phyloP scores from a whole-genome alignment of 2,329 filamentous ascomycete species.

The Teratosphaeria nubilosa region DNA sequence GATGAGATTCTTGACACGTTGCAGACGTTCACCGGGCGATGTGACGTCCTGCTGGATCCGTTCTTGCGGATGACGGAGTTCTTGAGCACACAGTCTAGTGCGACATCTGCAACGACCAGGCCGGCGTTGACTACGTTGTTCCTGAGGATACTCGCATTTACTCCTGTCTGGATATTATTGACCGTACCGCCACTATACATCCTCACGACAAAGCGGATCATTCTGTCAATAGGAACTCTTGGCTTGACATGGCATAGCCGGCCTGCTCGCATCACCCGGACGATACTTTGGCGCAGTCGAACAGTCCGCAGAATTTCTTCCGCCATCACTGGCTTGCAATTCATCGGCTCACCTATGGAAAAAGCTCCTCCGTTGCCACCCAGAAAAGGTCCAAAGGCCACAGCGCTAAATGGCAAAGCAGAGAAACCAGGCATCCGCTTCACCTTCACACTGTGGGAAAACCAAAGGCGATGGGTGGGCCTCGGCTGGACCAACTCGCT shows the following conservation, averaged over 20 bases:
- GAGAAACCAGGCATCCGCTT: constrained; percentile 71
- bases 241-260: constrained; percentile 86
- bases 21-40: constrained; percentile 79
- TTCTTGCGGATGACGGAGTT: constrained; percentile 85
- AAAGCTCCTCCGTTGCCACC: constrained; percentile 12
- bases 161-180: constrained; percentile 76
- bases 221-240: constrained; percentile 78
- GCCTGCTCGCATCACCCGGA: constrained; percentile 72
- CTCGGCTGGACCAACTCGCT: constrained; percentile 89
- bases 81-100: constrained; percentile 69
- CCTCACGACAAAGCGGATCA: constrained; percentile 74
- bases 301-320: constrained; percentile 59
- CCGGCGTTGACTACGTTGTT: constrained; percentile 85
- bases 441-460: constrained; percentile 93
- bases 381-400: constrained; percentile 28
- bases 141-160: constrained; percentile 76
- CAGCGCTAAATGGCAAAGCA: constrained; percentile 25
- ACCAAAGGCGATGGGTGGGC: constrained; percentile 89
- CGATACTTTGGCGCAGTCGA: constrained; percentile 81
- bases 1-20: constrained; percentile 96
- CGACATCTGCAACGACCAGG: constrained; percentile 81
- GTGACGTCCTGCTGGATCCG: constrained; percentile 85
- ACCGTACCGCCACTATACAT: constrained; percentile 75
- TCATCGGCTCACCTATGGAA: constrained; percentile 40
- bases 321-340: constrained; percentile 70